Conservation (phyloP, 108 stramenopile genomes). For the Fistulifera solaris region DNA sequence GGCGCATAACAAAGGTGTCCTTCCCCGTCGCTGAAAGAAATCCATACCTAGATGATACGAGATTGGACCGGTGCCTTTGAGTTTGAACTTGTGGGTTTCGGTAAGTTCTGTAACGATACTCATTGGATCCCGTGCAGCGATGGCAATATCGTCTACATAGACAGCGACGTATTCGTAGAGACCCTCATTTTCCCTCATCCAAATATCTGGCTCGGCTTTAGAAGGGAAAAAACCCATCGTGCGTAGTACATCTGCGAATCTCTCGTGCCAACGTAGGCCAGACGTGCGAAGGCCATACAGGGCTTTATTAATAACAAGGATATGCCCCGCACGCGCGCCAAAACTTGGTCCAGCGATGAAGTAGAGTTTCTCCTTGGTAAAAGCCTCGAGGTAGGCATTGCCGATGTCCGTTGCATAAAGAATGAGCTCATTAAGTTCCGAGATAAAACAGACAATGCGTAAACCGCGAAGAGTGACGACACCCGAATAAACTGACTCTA, state of each 20-base stretch:
- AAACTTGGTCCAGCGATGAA: no score
- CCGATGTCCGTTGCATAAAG: no score
- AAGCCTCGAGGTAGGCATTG: no score
- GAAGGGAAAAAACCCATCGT: constrained; percentile 22
- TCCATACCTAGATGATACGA: not conserved
- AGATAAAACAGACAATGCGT: no score
- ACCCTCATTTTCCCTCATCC: constrained; percentile 12
- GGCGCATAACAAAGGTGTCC: not conserved
- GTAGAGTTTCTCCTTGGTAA: no score
- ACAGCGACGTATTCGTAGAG: constrained; percentile 6
- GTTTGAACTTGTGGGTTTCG: not conserved
- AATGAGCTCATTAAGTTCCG: no score
- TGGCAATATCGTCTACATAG: constrained; percentile 2
- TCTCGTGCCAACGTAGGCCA: not conserved
- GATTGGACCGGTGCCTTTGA: not conserved
- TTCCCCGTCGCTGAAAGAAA: not conserved
- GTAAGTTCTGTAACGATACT: not conserved
- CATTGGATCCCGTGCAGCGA: constrained; percentile 6
- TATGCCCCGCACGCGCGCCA: no score
- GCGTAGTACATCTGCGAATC: constrained; percentile 8
- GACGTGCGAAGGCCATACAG: no score
- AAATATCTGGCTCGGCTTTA: constrained; percentile 27
- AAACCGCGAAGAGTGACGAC: no score
- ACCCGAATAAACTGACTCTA: no score
- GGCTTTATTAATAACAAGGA: no score